Conservation (phyloP, 495 filamentous ascomycete species). For the Cercophora samala region DNA sequence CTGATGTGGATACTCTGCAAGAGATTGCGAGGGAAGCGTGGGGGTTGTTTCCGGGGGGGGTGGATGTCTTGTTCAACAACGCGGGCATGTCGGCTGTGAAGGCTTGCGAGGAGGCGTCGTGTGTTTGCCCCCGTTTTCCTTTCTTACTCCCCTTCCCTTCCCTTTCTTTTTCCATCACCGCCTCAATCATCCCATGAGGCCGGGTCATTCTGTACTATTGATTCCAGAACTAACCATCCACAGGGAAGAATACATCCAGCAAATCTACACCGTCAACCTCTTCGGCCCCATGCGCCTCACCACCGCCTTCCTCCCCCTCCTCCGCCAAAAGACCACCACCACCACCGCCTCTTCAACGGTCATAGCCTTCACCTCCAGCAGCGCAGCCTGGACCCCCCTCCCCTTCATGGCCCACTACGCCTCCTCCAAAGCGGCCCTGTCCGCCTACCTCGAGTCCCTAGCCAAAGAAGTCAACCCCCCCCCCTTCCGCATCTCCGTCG, state of each 20-base stretch:
- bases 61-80: slow-evolving; percentile 37
- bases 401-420: slow-evolving; percentile 40
- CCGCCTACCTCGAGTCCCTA: slow-evolving; percentile 37
- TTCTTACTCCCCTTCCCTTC: background rate
- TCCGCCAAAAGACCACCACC: no score
- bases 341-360: no score
- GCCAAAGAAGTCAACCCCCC: slow-evolving; percentile 25
- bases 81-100: slow-evolving; percentile 29
- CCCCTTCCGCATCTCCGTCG: slow-evolving; percentile 21
- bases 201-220: no score
- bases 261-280: slow-evolving; percentile 41
- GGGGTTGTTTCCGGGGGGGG: slow-evolving; percentile 27
- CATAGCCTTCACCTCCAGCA: slow-evolving; percentile 30
- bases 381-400: slow-evolving; percentile 45
- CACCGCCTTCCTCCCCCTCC: slow-evolving; percentile 26
- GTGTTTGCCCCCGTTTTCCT: background rate
- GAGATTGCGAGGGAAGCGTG: no score
- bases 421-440: slow-evolving; percentile 47
- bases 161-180: no score
- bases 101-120: slow-evolving; percentile 29
- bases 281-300: slow-evolving; percentile 37
- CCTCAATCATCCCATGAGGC: no score
- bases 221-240: slow-evolving; percentile 3
- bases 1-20: no score
- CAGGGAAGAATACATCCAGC: slow-evolving; percentile 38